Base-by-base conservation (phyloP, 1,284 basidiomycete species). In the Xerocomus tenax region DNA sequence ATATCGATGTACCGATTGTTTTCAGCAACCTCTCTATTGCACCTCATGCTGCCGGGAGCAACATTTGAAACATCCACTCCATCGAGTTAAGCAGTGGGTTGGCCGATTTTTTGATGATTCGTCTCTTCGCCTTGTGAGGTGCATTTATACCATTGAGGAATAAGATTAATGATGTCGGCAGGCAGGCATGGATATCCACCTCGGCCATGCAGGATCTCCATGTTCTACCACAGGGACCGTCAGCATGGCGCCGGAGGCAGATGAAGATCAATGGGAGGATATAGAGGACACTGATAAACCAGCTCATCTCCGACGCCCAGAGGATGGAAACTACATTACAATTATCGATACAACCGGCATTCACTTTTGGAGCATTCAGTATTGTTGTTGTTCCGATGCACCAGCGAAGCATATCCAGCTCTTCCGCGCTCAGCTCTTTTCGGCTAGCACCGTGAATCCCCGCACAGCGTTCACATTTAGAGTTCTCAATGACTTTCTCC, bases 371-470 rank as follows among this genome's bases (percentile, higher is more conserved):
- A 29, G 0, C 10, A 13, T 13, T 1, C 19, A 3, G 0, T 45
- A 36, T 6, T 45, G 44, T 8, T 3, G 25, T 18, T 45, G 44
- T 6, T 0, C 23, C 12, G 29, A 9, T 5, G 6, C 16, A 10
- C 16, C 5, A 5, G 6, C 13, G 23, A 10, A n/a, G 16, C 16
- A 4, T 28, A 2, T 2, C 0, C 23, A 36, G 12, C 25, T 35
- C 0, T 36, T 36, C 2, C 2, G 3, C 2, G 23, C 44, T 8
- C 13, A 19, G 4, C 23, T 45, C 5, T 45, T 36, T 3, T 0
- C 34, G 1, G 23, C 23, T 1, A 45, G 10, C 6, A 10, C 8
- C 0, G 13, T 8, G 0, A 1, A 19, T 1, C 25, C 25, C 1
- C 10, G 19, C 0, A 45, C 35, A 2, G 35, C 3, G 2, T 45